phyloP scores from a whole-genome alignment of 164 flowering plant species.

The Berberis vulgaris region DNA sequence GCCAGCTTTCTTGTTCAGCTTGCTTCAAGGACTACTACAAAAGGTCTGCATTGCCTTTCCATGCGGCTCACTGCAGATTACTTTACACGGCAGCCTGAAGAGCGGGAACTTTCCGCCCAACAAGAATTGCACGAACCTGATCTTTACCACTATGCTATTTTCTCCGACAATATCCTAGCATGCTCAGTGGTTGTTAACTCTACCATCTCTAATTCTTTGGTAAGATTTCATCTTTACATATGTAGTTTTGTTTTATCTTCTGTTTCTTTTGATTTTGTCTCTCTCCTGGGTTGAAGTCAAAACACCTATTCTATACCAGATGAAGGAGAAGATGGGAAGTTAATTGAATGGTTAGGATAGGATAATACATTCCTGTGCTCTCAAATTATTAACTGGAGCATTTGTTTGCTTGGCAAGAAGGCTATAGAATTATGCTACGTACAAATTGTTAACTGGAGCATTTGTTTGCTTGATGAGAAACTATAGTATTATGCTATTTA shows the following conservation, averaged over 20 bases:
- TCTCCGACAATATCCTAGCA: constrained; percentile 90
- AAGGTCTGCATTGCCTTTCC: constrained; percentile 88
- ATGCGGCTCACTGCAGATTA: constrained; percentile 85
- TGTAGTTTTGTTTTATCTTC: neutral
- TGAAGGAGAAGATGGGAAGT: too few relatives aligned
- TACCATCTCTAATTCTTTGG: constrained; percentile 56
- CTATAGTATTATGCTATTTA: too few relatives aligned
- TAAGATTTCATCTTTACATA: constrained; percentile 15
- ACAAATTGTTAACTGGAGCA: too few relatives aligned
- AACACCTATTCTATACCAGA: too few relatives aligned
- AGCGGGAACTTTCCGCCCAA: constrained; percentile 41
- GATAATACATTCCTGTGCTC: too few relatives aligned
- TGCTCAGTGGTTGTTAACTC: constrained; percentile 85
- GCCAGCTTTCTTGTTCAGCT: constrained; percentile 51
- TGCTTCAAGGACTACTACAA: constrained; percentile 78
- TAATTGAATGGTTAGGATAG: too few relatives aligned
- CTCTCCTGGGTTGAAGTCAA: too few relatives aligned
- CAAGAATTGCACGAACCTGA: constrained; percentile 38
- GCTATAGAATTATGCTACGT: too few relatives aligned
- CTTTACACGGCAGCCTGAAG: constrained; percentile 51
- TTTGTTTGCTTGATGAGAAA: too few relatives aligned
- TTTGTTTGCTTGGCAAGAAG: too few relatives aligned
- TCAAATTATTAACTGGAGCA: too few relatives aligned
- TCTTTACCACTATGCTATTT: constrained; percentile 67
- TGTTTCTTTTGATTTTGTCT: neutral